phyloP scores from a whole-genome alignment of 768 basidiomycete species.

The Gloeophyllum trabeum region DNA sequence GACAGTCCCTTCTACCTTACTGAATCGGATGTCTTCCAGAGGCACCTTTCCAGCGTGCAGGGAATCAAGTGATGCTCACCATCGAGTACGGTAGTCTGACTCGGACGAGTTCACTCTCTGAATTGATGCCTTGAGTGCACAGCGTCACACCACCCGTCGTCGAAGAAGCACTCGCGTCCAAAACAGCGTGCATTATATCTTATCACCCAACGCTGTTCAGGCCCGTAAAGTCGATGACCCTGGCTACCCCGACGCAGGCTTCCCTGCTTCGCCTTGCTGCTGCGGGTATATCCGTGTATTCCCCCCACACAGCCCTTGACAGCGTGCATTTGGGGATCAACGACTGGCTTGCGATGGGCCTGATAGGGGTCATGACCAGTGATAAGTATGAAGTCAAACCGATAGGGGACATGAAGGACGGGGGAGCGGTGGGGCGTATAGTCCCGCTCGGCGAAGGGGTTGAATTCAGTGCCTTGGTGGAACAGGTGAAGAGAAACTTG shows the following conservation, averaged over 20 bases:
- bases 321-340: constrained; percentile 78
- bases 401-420: constrained; percentile 10
- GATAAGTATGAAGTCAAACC: constrained; percentile 24
- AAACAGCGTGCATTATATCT: constrained; percentile 52
- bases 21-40: constrained; percentile 13
- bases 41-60: constrained; percentile 19
- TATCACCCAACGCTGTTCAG: constrained; percentile 86
- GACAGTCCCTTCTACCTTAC: not conserved
- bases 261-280: constrained; percentile 75
- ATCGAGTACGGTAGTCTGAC: constrained; percentile 23
- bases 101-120: not conserved
- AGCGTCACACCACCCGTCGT: constrained; percentile 69
- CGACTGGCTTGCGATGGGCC: constrained; percentile 65
- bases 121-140: constrained; percentile 6
- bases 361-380: constrained; percentile 20
- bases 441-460: constrained; percentile 51
- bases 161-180: constrained; percentile 44
- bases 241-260: constrained; percentile 67
- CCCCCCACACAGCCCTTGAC: constrained; percentile 85
- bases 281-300: constrained; percentile 76
- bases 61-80: constrained; percentile 26
- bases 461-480: constrained; percentile 46
- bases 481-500: constrained; percentile 61
- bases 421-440: constrained; percentile 54
- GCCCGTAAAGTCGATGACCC: constrained; percentile 63